These are phyloP conservation scores for Petrea volubilis DNA, from an alignment of 257 asterid species.

Conservation along the genomic window DNA sequence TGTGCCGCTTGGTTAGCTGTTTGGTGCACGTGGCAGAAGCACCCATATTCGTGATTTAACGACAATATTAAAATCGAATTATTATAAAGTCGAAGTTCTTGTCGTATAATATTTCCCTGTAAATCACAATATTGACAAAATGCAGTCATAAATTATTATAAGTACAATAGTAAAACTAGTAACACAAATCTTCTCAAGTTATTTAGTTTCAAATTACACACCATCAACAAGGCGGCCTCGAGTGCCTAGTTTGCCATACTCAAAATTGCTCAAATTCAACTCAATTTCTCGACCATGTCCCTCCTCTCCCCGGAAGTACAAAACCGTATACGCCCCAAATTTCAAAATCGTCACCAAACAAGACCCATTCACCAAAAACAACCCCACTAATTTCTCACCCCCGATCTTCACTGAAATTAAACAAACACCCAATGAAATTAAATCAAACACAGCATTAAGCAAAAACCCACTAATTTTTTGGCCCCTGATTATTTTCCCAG, in stretches of 20 bases:
- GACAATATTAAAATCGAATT: no score
- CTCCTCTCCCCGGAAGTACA: conserved; percentile 17
- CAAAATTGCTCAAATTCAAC: background rate
- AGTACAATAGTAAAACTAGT: background rate
- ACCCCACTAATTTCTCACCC: conserved; percentile 1
- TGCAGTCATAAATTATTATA: no score
- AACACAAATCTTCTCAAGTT: background rate
- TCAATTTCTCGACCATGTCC: conserved; percentile 1
- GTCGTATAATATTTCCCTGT: no score
- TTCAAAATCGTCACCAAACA: conserved; percentile 23
- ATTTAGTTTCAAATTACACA: no score
- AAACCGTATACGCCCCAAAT: conserved; percentile 18
- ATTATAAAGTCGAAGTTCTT: no score
- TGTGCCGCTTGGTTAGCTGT: no score
- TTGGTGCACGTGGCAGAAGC: no score
- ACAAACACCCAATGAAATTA: conserved; percentile 8
- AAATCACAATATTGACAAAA: no score
- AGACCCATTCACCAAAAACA: conserved; percentile 16
- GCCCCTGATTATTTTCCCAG: conserved; percentile 17
- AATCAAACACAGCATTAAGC: conserved; percentile 11
- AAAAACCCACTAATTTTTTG: conserved; percentile 12
- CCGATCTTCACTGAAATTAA: background rate
- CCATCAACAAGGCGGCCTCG: background rate
- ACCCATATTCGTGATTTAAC: no score
- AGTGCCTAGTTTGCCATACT: background rate